Evolutionary conservation across 345 rosid genomes (phyloP), one percentile per base, ranked within the genome.

Genomic region (Murraya koenigii): DNA sequence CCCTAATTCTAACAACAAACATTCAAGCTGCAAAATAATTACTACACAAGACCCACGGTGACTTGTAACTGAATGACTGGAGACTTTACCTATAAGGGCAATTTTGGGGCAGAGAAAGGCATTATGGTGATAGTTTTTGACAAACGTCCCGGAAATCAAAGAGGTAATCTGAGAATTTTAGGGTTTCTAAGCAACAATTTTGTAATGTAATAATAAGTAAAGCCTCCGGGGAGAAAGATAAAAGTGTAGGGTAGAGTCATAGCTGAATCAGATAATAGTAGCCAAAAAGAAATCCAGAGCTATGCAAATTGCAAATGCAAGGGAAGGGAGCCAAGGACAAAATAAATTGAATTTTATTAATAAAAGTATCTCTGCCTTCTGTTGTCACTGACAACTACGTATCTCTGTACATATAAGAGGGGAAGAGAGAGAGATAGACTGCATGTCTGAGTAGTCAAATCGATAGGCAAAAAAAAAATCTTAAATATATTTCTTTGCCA

Each of bases 331-430:
- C 1, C 69, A 61, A 79, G 79, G 82, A 79, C 84, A 80, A 80
- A 76, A n/a, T 13, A 69, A 63, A 71, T 75, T 69, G 54, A 75
- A 70, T 68, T 79, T 47, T 60, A 72, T 78, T 60, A 78, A 84
- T 60, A 78, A 84, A 84, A 83, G 83, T 80, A 78, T 85, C 81
- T 86, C 80, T 86, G 88, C 75, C 85, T 72, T 65, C 86, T 85
- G 89, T 69, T 72, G 54, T 74, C 82, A 58, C 89, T 88, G 89
- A 86, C 87, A 81, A 76, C 85, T 84, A 82, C 82, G 85, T 79
- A 76, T 84, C 85, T 72, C 83, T 84, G 84, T 78, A 63, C 62
- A 70, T 41, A 58, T 72, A 26, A 32, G 71, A 55, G 77, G 8
- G 73, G 44, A 72, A 65, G 74, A 55, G 36, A 70, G 35, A 19